Percentiles rank a stretch among this genome's conserved stretches.
phyloP scores from a whole-genome alignment of 495 filamentous ascomycete genomes.

The Aspergillus panamensis region DNA sequence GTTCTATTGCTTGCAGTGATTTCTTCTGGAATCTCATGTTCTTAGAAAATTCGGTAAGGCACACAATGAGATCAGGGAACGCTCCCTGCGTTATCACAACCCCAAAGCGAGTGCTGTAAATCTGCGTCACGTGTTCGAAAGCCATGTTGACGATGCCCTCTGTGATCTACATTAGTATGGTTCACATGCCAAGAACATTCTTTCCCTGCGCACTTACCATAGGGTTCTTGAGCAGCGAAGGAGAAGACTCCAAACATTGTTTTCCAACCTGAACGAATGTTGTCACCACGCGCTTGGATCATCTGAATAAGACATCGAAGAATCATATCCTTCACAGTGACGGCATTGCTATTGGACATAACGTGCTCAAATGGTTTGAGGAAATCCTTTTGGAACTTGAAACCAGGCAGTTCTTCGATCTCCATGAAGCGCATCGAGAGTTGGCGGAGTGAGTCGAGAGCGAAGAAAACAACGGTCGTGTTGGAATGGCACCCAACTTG shows the following conservation, averaged over 20 bases:
- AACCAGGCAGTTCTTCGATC: conserved; percentile 93
- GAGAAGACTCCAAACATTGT: conserved; percentile 99
- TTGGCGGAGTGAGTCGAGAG: conserved; percentile 89
- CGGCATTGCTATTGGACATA: conserved; percentile 83
- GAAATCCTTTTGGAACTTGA: conserved; percentile 99
- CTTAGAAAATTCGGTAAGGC: conserved; percentile 96
- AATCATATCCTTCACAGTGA: conserved; percentile 96
- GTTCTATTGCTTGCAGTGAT: conserved; percentile 93
- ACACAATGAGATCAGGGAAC: conserved; percentile 94
- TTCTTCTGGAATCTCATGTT: conserved; percentile 98
- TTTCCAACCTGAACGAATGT: conserved; percentile 96
- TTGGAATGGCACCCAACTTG: conserved; percentile 94
- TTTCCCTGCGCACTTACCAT: conserved; percentile 47
- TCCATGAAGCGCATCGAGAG: conserved; percentile 99
- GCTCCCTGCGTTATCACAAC: conserved; percentile 94
- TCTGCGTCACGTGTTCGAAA: conserved; percentile 92
- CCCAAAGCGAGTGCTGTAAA: conserved; percentile 97
- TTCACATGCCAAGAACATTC: neutral
- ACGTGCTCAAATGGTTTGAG: conserved; percentile 97
- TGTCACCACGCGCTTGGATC: conserved; percentile 93
- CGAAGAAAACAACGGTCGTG: conserved; percentile 94
- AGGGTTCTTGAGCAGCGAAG: conserved; percentile 86
- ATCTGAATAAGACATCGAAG: conserved; percentile 97
- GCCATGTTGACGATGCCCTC: conserved; percentile 95
- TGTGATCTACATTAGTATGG: conserved; percentile 23